Conservation (phyloP, 2,329 filamentous ascomycete species). For the Fusarium circinatum region DNA sequence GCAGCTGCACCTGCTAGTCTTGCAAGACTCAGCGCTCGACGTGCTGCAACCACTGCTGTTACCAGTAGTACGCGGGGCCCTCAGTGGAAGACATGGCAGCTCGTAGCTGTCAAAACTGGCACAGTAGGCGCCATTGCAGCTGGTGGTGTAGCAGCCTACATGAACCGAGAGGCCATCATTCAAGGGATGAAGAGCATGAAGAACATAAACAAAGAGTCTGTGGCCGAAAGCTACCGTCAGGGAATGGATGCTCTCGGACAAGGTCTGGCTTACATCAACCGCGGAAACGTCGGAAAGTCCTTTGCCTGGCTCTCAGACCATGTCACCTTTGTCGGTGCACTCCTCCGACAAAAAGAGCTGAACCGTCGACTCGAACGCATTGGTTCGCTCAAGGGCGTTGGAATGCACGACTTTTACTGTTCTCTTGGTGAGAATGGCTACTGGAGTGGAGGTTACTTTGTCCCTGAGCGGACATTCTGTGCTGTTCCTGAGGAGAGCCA, state of each 20-base stretch:
- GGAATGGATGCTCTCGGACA: conserved; percentile 61
- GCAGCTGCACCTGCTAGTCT: conserved; percentile 59
- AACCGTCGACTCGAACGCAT: conserved; percentile 73
- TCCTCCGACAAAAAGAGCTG: conserved; percentile 79
- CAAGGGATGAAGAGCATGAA: conserved; percentile 58
- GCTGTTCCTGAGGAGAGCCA: conserved; percentile 69
- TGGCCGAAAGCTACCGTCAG: conserved; percentile 61
- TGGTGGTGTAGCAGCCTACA: conserved; percentile 83
- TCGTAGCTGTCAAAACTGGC: conserved; percentile 81
- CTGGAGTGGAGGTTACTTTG: conserved; percentile 68
- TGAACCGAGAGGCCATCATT: conserved; percentile 76
- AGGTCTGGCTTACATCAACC: conserved; percentile 66
- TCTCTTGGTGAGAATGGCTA: conserved; percentile 77
- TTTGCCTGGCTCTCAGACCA: conserved; percentile 84
- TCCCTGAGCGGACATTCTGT: conserved; percentile 81
- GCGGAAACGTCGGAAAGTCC: conserved; percentile 71
- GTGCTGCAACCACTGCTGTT: conserved; percentile 29
- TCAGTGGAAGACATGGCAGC: conserved; percentile 65
- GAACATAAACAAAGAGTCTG: conserved; percentile 59
- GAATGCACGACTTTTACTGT: conserved; percentile 80
- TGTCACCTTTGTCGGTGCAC: conserved; percentile 84
- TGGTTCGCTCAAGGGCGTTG: conserved; percentile 69
- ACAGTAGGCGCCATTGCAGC: conserved; percentile 84
- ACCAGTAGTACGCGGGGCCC: conserved; percentile 46
- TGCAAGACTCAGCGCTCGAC: conserved; percentile 43